Evolutionary conservation across 1,284 basidiomycete species (phyloP).

Genomic region (Cerioporus squamosus): DNA sequence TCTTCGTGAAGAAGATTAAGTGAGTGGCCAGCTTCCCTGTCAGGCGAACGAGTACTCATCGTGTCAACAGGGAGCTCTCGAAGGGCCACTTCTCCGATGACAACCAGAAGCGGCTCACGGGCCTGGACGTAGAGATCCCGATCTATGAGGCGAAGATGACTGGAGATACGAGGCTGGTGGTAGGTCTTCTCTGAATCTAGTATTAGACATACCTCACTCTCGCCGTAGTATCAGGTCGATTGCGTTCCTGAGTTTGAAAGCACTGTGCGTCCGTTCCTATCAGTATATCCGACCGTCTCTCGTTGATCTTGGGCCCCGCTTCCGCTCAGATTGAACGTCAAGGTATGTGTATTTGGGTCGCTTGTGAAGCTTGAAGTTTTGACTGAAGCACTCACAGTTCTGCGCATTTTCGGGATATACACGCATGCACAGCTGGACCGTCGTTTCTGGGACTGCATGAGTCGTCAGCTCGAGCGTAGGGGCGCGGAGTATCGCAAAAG

Average conservation of each 20-base stretch:
- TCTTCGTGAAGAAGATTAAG: conserved; percentile 48
- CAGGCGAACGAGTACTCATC: neutral
- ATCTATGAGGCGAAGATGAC: conserved; percentile 70
- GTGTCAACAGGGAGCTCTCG: conserved; percentile 52
- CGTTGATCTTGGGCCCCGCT: too few relatives aligned
- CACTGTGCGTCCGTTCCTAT: too few relatives aligned
- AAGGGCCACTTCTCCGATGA: conserved; percentile 63
- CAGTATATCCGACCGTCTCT: too few relatives aligned
- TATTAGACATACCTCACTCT: conserved; percentile 42
- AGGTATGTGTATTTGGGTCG: neutral
- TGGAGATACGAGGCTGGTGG: conserved; percentile 55
- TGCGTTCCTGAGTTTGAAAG: conserved; percentile 48
- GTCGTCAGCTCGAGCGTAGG: conserved; percentile 48
- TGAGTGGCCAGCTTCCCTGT: conserved; percentile 18
- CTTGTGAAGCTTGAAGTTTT: too few relatives aligned
- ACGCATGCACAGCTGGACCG: conserved; percentile 56
- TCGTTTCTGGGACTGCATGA: conserved; percentile 54
- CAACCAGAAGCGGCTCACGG: conserved; percentile 62
- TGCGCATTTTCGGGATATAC: conserved; percentile 63
- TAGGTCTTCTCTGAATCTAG: conserved; percentile 42
- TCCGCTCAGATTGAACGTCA: neutral
- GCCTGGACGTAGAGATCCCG: conserved; percentile 36
- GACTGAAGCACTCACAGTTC: conserved; percentile 35
- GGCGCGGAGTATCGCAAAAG: conserved; percentile 47
- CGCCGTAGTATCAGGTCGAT: conserved; percentile 40